Evolutionary conservation across 2,329 filamentous ascomycete species (phyloP), one percentile per base, ranked within the genome.

Genomic region (Knoxdaviesia capensis): DNA sequence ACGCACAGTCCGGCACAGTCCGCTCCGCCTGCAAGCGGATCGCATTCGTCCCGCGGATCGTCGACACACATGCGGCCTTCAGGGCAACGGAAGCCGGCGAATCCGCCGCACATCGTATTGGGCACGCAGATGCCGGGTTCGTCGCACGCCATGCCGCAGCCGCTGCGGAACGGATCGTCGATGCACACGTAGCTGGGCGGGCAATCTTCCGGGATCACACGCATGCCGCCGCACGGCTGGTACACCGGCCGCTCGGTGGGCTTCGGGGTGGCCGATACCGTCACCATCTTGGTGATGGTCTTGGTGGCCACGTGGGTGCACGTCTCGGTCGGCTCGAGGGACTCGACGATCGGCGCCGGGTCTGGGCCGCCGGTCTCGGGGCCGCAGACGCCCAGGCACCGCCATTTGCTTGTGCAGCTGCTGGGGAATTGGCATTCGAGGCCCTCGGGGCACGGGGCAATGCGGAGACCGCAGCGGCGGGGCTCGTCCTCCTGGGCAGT

Each of bases 101-200:
- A 37, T 6, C 41, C 41, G 7, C 41, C 41, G 20, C 41, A 42
- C 9, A 35, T 6, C 34, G 10, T 38, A 11, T 44, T 47, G 30
- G 53, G 52, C 1, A 56, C 47, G 38, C 54, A 61, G 29, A 60
- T 58, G 2, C 58, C 58, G 0, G 53, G 53, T 6, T 20, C 41
- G 36, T 60, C 58, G 42, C 58, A 60, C 4, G 58, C 53, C 51
- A 57, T 47, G 6, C 58, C 58, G 36, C 58, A 60, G 29, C 45
- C 31, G 48, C 49, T 7, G 5, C 32, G 39, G 34, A 58, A 53
- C 7, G 59, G 57, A 30, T 62, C 57, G 43, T 60, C 51, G 9
- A 51, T 44, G 41, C 59, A 62, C 2, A 46, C 43, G 3, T 47
- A 47, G 7, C 48, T 47, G 11, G 44, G 43, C 31, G 48, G 44